Evolutionary conservation across 768 basidiomycete genomes (phyloP).

Genomic region (Mycena kentingensis): DNA sequence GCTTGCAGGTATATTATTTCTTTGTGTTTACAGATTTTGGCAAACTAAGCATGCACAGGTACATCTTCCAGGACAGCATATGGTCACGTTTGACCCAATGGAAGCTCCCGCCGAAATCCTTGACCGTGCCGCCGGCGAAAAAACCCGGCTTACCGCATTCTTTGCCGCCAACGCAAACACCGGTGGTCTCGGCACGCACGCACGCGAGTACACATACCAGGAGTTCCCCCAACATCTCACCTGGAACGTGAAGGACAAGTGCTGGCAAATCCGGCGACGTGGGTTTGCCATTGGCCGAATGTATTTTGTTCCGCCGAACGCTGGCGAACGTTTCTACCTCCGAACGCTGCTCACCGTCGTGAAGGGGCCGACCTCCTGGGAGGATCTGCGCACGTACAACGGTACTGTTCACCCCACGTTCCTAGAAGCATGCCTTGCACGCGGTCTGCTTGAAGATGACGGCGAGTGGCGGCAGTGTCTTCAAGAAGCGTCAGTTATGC

Average conservation of each 20-base stretch:
- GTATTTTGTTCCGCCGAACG: constrained; percentile 33
- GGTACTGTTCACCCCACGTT: constrained; percentile 15
- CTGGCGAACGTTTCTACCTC: constrained; percentile 12
- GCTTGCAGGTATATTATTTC: constrained; percentile 34
- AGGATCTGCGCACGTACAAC: constrained; percentile 1
- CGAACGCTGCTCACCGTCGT: constrained; percentile 8
- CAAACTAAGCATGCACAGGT: no score
- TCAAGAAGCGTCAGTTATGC: constrained; percentile 36
- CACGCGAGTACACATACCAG: constrained; percentile 31
- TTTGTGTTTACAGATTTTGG: no score
- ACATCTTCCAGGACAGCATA: constrained; percentile 31
- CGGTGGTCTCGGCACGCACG: constrained; percentile 8
- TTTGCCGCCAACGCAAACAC: constrained; percentile 33
- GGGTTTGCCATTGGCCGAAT: constrained; percentile 43
- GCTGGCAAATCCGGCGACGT: constrained; percentile 33
- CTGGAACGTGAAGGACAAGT: constrained; percentile 4
- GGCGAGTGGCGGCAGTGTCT: constrained; percentile 43
- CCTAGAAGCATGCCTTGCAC: constrained; percentile 21
- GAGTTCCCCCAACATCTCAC: constrained; percentile 4
- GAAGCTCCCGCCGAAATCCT: constrained; percentile 23
- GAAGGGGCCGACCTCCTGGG: constrained; percentile 1
- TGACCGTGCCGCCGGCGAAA: constrained; percentile 8
- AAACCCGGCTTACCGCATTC: constrained; percentile 32
- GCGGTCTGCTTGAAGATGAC: constrained; percentile 42
- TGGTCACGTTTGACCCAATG: constrained; percentile 35